Evolutionary conservation across 2,329 filamentous ascomycete genomes (phyloP).

Genomic region (Penicillium glabrum): DNA sequence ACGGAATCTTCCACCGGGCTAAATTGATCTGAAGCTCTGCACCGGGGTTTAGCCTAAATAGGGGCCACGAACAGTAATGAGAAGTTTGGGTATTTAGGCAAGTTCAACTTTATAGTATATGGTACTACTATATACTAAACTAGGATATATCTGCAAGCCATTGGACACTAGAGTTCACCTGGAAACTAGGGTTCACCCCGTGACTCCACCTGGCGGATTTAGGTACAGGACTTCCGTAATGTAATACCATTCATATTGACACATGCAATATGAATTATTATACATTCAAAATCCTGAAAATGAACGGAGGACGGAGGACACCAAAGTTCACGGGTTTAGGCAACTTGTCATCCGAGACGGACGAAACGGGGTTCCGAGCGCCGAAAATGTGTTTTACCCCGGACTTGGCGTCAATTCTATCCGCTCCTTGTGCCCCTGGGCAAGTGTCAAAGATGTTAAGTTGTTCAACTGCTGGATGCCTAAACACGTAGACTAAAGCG

Average conservation of each 20-base stretch:
- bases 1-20: constrained; percentile 16
- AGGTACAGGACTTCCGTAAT: too few relatives aligned
- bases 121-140: too few relatives aligned
- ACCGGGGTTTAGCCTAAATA: constrained; percentile 12
- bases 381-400: constrained; percentile 20
- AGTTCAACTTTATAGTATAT: background rate
- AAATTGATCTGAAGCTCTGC: background rate
- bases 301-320: background rate
- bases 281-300: background rate
- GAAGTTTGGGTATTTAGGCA: background rate
- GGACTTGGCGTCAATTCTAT: constrained; percentile 5
- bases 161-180: too few relatives aligned
- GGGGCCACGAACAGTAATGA: background rate
- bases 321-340: constrained; percentile 4
- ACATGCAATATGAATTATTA: too few relatives aligned
- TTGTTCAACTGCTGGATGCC: too few relatives aligned
- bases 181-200: too few relatives aligned
- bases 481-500: background rate
- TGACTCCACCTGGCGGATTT: too few relatives aligned
- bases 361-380: constrained; percentile 16
- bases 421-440: background rate
- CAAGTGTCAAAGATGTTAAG: too few relatives aligned
- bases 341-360: constrained; percentile 18
- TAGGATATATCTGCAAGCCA: too few relatives aligned
- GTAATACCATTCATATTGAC: too few relatives aligned